A percentile compares a stretch with the other conserved stretches of the same genome.
These are phyloP conservation scores for Phyllosticta citriasiana DNA, from an alignment of 2,329 filamentous ascomycete genomes.

Conservation along the genomic window DNA sequence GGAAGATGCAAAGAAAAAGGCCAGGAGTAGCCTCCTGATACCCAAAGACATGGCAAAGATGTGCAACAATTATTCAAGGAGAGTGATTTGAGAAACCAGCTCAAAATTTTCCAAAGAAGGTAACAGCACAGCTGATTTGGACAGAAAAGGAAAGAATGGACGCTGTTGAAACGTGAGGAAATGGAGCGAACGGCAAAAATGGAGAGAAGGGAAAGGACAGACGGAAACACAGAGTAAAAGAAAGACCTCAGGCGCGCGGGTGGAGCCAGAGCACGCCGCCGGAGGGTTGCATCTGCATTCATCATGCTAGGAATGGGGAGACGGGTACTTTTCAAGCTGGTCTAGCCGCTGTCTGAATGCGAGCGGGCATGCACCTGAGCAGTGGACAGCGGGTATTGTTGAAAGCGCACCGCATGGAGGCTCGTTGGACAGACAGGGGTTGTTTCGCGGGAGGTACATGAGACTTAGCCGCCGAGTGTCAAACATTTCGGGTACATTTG, in stretches of 20 bases:
- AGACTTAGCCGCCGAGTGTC: neutral
- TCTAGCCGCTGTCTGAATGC: slow-evolving; percentile 29
- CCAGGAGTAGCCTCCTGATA: slow-evolving; percentile 24
- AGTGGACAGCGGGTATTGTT: neutral
- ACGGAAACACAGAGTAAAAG: slow-evolving; percentile 13
- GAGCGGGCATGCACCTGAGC: neutral
- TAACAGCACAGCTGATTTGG: slow-evolving; percentile 22
- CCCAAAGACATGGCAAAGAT: slow-evolving; percentile 17
- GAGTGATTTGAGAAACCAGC: slow-evolving; percentile 16
- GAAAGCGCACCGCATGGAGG: neutral
- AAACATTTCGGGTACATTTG: neutral
- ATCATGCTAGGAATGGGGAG: slow-evolving; percentile 12
- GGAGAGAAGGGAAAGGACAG: slow-evolving; percentile 17
- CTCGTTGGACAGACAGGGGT: neutral
- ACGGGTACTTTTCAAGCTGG: slow-evolving; percentile 26
- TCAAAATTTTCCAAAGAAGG: slow-evolving; percentile 10
- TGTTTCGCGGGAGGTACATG: neutral
- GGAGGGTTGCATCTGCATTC: neutral
- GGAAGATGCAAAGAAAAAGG: slow-evolving; percentile 20
- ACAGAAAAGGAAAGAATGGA: slow-evolving; percentile 18
- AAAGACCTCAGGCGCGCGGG: neutral
- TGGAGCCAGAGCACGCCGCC: neutral
- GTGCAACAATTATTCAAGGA: slow-evolving; percentile 14
- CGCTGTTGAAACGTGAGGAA: neutral
- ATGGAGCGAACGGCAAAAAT: slow-evolving; percentile 14